phyloP scores from a whole-genome alignment of 2,329 filamentous ascomycete species.

The Diaporthe sp. region DNA sequence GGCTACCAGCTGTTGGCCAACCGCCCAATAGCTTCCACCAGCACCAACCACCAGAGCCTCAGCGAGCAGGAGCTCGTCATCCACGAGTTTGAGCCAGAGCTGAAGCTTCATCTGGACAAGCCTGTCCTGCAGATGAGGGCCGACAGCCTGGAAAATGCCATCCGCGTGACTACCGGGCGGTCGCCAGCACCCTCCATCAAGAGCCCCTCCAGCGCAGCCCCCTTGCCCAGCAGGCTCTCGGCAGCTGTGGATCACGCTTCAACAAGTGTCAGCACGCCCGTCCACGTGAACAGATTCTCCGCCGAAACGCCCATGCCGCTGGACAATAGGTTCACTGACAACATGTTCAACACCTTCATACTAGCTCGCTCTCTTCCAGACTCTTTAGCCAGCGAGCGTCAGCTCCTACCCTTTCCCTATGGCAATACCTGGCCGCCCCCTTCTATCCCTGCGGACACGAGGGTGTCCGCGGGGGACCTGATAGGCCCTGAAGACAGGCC shows the following conservation, averaged over 20 bases:
- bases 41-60: slow-evolving; percentile 65
- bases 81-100: slow-evolving; percentile 78
- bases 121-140: slow-evolving; percentile 74
- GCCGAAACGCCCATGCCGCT: slow-evolving; percentile 68
- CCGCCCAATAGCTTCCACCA: slow-evolving; percentile 51
- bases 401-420: slow-evolving; percentile 57
- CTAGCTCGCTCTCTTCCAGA: slow-evolving; percentile 68
- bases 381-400: slow-evolving; percentile 51
- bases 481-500: slow-evolving; percentile 57
- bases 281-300: slow-evolving; percentile 56
- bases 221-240: slow-evolving; percentile 12
- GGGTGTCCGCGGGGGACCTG: slow-evolving; percentile 57
- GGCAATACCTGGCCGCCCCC: slow-evolving; percentile 82
- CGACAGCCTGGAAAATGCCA: slow-evolving; percentile 46
- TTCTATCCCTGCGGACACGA: slow-evolving; percentile 74
- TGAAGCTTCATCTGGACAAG: slow-evolving; percentile 80
- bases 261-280: slow-evolving; percentile 1
- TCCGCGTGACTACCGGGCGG: slow-evolving; percentile 38
- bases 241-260: background rate
- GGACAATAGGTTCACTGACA: slow-evolving; percentile 57
- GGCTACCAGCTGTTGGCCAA: slow-evolving; percentile 82
- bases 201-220: slow-evolving; percentile 8
- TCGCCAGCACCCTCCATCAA: background rate
- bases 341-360: slow-evolving; percentile 77
- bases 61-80: slow-evolving; percentile 77